phyloP scores from a whole-genome alignment of 495 filamentous ascomycete species.

The Lentithecium fluviatile region DNA sequence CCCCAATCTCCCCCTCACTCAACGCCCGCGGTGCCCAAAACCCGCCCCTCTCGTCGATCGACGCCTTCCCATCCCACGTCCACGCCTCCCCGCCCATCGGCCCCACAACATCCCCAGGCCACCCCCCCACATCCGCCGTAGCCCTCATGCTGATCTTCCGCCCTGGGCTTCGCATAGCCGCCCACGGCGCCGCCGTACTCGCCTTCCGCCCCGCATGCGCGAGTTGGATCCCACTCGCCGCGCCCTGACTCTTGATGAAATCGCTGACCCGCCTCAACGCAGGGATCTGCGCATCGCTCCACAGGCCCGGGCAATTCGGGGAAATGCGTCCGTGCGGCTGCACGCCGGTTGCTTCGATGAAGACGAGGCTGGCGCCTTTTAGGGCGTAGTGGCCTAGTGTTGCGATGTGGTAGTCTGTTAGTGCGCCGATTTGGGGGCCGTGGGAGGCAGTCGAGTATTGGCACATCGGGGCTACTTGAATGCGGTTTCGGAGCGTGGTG shows the following conservation, averaged over 20 bases:
- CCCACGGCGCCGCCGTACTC: conserved; percentile 65
- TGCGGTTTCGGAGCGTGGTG: conserved; percentile 23
- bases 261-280: conserved; percentile 61
- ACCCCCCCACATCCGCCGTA: conserved; percentile 56
- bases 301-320: conserved; percentile 68
- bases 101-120: conserved; percentile 59
- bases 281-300: conserved; percentile 70
- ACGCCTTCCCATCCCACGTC: conserved; percentile 52
- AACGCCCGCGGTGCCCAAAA: conserved; percentile 52
- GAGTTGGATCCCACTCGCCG: conserved; percentile 72
- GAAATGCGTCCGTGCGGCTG: conserved; percentile 73
- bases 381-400: conserved; percentile 32
- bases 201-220: conserved; percentile 78
- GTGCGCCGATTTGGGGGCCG: conserved; percentile 15
- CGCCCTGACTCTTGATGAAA: conserved; percentile 67
- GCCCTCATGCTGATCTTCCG: conserved; percentile 44
- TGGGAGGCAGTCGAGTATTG: conserved; percentile 20
- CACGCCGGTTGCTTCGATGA: conserved; percentile 74
- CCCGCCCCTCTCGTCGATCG: conserved; percentile 37
- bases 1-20: conserved; percentile 56
- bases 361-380: conserved; percentile 61
- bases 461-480: conserved; percentile 32
- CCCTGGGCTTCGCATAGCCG: conserved; percentile 42
- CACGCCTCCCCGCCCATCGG: conserved; percentile 43
- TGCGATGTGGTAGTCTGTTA: conserved; percentile 33